Conservation (phyloP, 495 filamentous ascomycete genomes). For the Tuber aestivum region DNA sequence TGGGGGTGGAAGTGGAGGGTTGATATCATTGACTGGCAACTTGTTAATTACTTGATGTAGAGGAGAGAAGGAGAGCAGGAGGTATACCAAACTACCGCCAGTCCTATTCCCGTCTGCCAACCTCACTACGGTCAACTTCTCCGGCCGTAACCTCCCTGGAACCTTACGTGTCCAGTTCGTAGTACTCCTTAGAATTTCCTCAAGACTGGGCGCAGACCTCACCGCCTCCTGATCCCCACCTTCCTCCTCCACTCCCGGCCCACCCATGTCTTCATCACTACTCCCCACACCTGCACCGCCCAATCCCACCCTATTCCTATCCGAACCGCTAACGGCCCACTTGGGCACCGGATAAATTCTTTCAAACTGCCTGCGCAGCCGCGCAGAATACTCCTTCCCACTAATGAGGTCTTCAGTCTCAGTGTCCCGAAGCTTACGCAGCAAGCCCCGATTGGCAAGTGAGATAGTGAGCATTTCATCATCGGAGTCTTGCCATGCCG, state of each 20-base stretch:
- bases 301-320: slow-evolving; percentile 53
- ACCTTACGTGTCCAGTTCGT: slow-evolving; percentile 16
- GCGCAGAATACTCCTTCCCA: slow-evolving; percentile 74
- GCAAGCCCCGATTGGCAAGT: slow-evolving; percentile 61
- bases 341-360: slow-evolving; percentile 71
- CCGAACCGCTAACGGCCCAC: slow-evolving; percentile 57
- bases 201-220: slow-evolving; percentile 65
- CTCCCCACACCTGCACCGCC: slow-evolving; percentile 44
- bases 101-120: slow-evolving; percentile 58
- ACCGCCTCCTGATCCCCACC: slow-evolving; percentile 59
- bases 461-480: slow-evolving; percentile 83
- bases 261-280: slow-evolving; percentile 48
- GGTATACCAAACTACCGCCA: slow-evolving; percentile 51
- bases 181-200: slow-evolving; percentile 66
- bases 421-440: slow-evolving; percentile 72
- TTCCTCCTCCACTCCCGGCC: slow-evolving; percentile 49
- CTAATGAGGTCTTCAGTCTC: slow-evolving; percentile 80
- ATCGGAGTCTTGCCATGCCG: slow-evolving; percentile 92
- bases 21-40: slow-evolving; percentile 57
- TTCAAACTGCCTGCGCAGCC: slow-evolving; percentile 71
- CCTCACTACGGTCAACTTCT: slow-evolving; percentile 77
- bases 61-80: not conserved
- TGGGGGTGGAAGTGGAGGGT: slow-evolving; percentile 82
- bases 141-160: slow-evolving; percentile 66
- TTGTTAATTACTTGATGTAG: not conserved